Base-by-base conservation (phyloP, 2,329 filamentous ascomycete genomes). In the Botrytis medusae region DNA sequence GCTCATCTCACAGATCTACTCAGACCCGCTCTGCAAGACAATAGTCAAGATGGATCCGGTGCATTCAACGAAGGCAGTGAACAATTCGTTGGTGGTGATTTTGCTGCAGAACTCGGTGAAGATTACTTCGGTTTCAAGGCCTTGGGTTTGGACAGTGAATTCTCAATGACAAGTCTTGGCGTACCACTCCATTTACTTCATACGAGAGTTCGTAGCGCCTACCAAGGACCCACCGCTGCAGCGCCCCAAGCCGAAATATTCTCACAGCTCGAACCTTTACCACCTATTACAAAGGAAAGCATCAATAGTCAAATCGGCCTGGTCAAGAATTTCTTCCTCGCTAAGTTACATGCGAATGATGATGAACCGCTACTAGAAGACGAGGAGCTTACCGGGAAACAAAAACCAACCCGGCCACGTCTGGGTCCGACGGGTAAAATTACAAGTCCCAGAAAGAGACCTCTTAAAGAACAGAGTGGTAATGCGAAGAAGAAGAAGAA, bases 111-210 rank as follows among this genome's bases (percentile, higher is more conserved):
- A 78, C 92, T 99, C 20, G 95, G 95, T 75, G 96, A 99, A 85
- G 96, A 99, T 84, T 99, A 98, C 88, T 99, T 99, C 80, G 96
- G 96, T 42, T 98, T 99, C 88, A 95, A 94, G 81, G 95, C 97
- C 74, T 89, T 99, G 63, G 96, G 96, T 61, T 87, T 99, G 73
- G 94, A 97, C 79, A 92, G 91, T 78, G 96, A 99, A 81, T 92
- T 98, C 81, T 95, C 95, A 29, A 87, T 96, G 75, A 91, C 95
- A 46, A 92, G 92, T 77, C 89, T 98, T 75, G 95, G 93, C 71
- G 96, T 99, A 51, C 96, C 97, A 37, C 87, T 99, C 74, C 96
- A 99, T 84, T 89, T 99, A 32, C 88, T 99, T 42, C 96, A 98
- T 81, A 94, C 93, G 77, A 91, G 95, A 78, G 93, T 99, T 79